These are phyloP conservation scores for Penicillium sp. DNA, from an alignment of 2,329 filamentous ascomycete species.

Conservation along the genomic window DNA sequence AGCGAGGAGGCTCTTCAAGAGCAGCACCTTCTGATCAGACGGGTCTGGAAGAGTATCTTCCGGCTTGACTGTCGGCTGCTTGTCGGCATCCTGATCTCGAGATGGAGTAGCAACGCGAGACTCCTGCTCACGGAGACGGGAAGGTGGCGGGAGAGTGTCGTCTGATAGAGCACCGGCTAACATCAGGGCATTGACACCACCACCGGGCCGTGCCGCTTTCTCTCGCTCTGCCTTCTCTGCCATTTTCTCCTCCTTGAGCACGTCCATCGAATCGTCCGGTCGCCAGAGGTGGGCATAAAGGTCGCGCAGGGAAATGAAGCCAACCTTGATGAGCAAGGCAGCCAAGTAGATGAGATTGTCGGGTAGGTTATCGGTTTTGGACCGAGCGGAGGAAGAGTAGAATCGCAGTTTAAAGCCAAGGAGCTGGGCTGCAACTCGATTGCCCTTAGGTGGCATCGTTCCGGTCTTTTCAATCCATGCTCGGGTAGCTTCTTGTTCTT, in stretches of 20 bases:
- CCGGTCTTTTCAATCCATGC: conserved; percentile 81
- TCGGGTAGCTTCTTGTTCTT: conserved; percentile 60
- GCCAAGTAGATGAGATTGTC: conserved; percentile 92
- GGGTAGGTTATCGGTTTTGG: conserved; percentile 75
- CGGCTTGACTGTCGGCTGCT: conserved; percentile 35
- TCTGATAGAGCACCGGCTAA: conserved; percentile 85
- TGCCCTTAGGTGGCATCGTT: conserved; percentile 81
- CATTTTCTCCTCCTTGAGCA: conserved; percentile 67
- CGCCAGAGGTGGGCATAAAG: conserved; percentile 92
- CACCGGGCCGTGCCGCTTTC: conserved; percentile 68
- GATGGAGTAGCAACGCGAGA: conserved; percentile 56
- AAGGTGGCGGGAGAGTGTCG: conserved; percentile 62
- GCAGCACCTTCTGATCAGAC: conserved; percentile 80
- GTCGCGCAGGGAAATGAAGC: conserved; percentile 89
- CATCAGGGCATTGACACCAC: conserved; percentile 77
- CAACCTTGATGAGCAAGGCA: conserved; percentile 91
- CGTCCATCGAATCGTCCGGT: conserved; percentile 78
- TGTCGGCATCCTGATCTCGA: conserved; percentile 55
- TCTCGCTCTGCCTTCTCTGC: conserved; percentile 81
- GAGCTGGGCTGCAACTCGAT: conserved; percentile 88
- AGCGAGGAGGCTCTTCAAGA: conserved; percentile 82
- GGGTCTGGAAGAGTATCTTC: conserved; percentile 67
- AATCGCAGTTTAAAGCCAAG: conserved; percentile 97
- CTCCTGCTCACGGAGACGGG: conserved; percentile 54
- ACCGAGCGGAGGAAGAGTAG: conserved; percentile 79